These are phyloP conservation scores for Cyberlindnera amylophila DNA, from an alignment of 805 yeast genomes.

Conservation along the genomic window DNA sequence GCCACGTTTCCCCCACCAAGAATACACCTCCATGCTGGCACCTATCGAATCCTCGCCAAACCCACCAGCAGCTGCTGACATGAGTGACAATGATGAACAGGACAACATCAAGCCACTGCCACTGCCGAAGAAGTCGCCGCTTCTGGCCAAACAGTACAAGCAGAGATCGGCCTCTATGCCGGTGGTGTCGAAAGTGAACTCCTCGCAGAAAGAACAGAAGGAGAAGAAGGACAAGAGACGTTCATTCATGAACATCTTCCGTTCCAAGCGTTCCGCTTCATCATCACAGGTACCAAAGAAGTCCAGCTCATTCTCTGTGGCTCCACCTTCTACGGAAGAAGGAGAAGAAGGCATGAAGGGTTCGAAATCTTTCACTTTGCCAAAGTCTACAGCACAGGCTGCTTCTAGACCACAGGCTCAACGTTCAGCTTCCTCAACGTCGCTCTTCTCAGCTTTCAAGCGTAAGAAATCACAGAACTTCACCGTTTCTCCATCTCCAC, in stretches of 20 bases:
- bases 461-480: constrained; percentile 11
- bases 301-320: constrained; percentile 7
- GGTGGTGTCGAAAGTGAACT: constrained; percentile 5
- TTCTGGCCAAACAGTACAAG: constrained; percentile 14
- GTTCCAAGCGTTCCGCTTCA: constrained; percentile 21
- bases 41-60: constrained; percentile 4
- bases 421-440: constrained; percentile 25
- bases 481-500: background rate
- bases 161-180: constrained; percentile 26
- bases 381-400: constrained; percentile 11
- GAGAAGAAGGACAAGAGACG: constrained; percentile 19
- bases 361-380: constrained; percentile 19
- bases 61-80: background rate
- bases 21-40: constrained; percentile 19
- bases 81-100: background rate
- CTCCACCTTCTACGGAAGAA: constrained; percentile 2
- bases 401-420: constrained; percentile 10
- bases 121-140: constrained; percentile 11
- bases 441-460: constrained; percentile 27
- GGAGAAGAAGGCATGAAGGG: constrained; percentile 3
- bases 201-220: too few species aligned
- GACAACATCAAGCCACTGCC: constrained; percentile 10
- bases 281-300: constrained; percentile 10
- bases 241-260: constrained; percentile 23
- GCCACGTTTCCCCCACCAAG: constrained; percentile 16